Conservation (phyloP, 73 alveolate species). For the Effrenium voratum region DNA sequence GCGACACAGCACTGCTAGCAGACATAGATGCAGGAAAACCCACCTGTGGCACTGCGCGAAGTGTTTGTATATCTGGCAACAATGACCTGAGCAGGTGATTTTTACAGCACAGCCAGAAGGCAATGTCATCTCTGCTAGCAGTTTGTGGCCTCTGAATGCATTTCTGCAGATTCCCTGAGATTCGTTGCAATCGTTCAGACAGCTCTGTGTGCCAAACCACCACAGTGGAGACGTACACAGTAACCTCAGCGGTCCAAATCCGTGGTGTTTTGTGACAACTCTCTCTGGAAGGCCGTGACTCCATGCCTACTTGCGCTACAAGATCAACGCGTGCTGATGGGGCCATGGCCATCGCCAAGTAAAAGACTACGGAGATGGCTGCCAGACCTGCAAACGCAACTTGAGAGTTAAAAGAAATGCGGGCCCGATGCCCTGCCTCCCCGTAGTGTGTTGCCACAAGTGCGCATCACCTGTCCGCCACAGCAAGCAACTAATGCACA, state of each 20-base stretch:
- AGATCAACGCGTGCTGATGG: not conserved
- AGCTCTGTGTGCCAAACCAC: not conserved
- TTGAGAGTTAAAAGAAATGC: not conserved
- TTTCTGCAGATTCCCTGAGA: too few species aligned
- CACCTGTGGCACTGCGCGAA: constrained; percentile 36
- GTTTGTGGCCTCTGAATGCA: too few species aligned
- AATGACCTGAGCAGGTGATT: not conserved
- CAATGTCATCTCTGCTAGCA: too few species aligned
- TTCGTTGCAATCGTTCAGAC: too few species aligned
- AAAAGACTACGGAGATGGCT: constrained; percentile 64
- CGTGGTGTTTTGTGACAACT: not conserved
- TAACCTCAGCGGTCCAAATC: constrained; percentile 1
- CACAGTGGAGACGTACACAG: constrained; percentile 59
- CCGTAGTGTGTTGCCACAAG: constrained; percentile 51
- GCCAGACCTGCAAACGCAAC: constrained; percentile 13
- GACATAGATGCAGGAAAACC: too few species aligned
- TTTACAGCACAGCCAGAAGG: not conserved
- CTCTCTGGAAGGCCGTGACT: not conserved
- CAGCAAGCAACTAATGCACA: not conserved
- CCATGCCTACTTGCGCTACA: not conserved
- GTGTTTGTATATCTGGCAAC: constrained; percentile 68
- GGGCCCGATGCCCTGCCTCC: constrained; percentile 17
- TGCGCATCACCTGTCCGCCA: constrained; percentile 30
- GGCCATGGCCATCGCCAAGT: constrained; percentile 46
- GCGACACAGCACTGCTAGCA: too few species aligned